Conservation (phyloP, 2,329 filamentous ascomycete species). For the Hypoxylon sp. region DNA sequence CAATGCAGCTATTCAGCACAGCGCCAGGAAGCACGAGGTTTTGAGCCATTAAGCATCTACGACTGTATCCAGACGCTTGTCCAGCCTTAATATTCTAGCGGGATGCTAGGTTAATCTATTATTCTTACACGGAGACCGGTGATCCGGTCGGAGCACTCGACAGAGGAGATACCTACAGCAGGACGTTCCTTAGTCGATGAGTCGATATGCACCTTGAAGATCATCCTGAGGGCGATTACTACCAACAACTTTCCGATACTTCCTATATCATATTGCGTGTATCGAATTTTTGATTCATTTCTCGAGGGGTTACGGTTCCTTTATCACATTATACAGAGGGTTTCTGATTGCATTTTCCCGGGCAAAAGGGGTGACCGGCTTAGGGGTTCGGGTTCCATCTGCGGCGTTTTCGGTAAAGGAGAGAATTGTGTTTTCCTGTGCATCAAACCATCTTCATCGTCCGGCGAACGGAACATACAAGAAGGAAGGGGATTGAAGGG, state of each 20-base stretch:
- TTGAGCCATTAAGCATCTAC: slow-evolving; percentile 48
- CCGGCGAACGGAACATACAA: slow-evolving; percentile 17
- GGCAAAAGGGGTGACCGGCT: slow-evolving; percentile 29
- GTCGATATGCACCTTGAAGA: no score
- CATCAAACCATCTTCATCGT: slow-evolving; percentile 22
- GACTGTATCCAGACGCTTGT: background rate
- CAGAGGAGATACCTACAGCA: no score
- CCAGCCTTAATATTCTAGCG: background rate
- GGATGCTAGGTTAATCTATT: background rate
- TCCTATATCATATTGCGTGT: slow-evolving; percentile 24
- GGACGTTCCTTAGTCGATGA: no score
- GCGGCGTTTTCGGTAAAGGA: slow-evolving; percentile 36
- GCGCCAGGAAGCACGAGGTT: slow-evolving; percentile 44
- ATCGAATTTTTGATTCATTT: slow-evolving; percentile 25
- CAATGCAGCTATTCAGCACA: slow-evolving; percentile 31
- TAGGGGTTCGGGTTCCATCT: slow-evolving; percentile 24
- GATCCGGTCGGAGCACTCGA: background rate
- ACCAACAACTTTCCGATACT: slow-evolving; percentile 7
- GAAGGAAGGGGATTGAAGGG: background rate
- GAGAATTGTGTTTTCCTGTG: slow-evolving; percentile 8
- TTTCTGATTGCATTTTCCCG: slow-evolving; percentile 40
- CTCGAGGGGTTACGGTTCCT: slow-evolving; percentile 9
- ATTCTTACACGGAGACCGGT: background rate
- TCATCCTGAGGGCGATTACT: background rate
- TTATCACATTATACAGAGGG: slow-evolving; percentile 29